Evolutionary conservation across 768 basidiomycete species (phyloP), one percentile per base, ranked within the genome.

Genomic region (Fomitopsis serialis): DNA sequence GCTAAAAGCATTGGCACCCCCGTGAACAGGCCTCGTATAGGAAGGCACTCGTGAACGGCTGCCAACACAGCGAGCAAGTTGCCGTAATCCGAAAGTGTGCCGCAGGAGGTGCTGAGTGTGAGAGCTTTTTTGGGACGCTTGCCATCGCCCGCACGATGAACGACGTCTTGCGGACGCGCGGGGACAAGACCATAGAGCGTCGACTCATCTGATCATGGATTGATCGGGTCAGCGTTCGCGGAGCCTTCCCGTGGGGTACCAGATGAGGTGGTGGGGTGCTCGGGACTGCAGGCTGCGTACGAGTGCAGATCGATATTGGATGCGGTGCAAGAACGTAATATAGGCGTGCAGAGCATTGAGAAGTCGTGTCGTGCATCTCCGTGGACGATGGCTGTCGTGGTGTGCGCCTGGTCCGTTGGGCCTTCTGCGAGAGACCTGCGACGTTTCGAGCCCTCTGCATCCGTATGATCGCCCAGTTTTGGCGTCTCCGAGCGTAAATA

Each of bases 1-100:
- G 89, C 84, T n/a, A 91, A 64, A 24, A 97, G 68, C 90, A 97
- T 93, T 4, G 94, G 93, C 32, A 91, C 70, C 21, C 92, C 89
- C 2, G 84, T 82, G 17, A 93, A 69, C 37, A 96, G 61, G 2
- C 84, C 87, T 40, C 86, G 81, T 24, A 86, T 70, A 1, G 94
- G 92, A n/a, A 90, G 67, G 47, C 85, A 76, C 56, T 85, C 74
- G 47, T 92, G 85, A 24, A 90, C 74, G 2, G 79, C 77, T 5
- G 73, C 76, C 35, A 96, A 75, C 27, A 93, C 76, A 42, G 80
- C 76, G 40, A 87, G 71, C 29, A 92, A 78, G 61, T 84, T 80
- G 9, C 81, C 75, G 64, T 90, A 92, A 61, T 96, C 94, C 35
- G 83, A 81, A 15, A 84, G 69, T 7, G 78, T 82, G 90, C 90